A percentile compares a stretch with the other conserved stretches of the same genome.
Conservation (phyloP, 208 protist species). For the Angomonas deanei region DNA sequence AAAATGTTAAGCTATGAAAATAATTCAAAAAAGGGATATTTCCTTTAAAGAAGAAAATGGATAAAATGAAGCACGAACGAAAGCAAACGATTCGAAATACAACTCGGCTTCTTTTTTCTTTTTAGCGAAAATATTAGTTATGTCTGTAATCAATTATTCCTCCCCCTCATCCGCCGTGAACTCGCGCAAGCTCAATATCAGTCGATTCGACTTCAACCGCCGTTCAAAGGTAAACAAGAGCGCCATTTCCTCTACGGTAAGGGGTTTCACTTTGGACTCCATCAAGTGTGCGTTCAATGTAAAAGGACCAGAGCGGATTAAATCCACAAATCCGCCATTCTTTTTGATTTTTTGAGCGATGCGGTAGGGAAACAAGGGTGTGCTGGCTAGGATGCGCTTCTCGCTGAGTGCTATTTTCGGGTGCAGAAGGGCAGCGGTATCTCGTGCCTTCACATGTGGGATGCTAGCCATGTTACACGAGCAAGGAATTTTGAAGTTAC, state of each 20-base stretch:
- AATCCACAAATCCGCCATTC: conserved; percentile 39
- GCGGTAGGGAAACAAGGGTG: conserved; percentile 73
- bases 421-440: conserved; percentile 9
- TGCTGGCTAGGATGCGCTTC: conserved; percentile 55
- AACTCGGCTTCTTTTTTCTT: neutral
- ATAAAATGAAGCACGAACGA: neutral
- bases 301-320: conserved; percentile 75
- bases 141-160: neutral
- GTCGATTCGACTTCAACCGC: conserved; percentile 74
- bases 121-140: too few species aligned
- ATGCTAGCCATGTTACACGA: conserved; percentile 24
- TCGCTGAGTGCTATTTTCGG: conserved; percentile 10
- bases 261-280: conserved; percentile 24
- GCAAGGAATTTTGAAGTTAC: conserved; percentile 43
- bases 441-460: neutral
- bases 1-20: conserved; percentile 2
- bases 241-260: conserved; percentile 56
- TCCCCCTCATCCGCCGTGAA: conserved; percentile 24
- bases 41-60: conserved; percentile 1
- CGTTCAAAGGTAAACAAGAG: conserved; percentile 84
- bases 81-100: neutral
- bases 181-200: conserved; percentile 71
- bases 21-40: neutral
- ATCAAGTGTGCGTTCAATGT: conserved; percentile 32
- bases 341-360: conserved; percentile 41